Percentiles rank a stretch among this genome's conserved stretches.
Conservation (phyloP, 768 basidiomycete species). For the Xerocomus brunneocitrinus region DNA sequence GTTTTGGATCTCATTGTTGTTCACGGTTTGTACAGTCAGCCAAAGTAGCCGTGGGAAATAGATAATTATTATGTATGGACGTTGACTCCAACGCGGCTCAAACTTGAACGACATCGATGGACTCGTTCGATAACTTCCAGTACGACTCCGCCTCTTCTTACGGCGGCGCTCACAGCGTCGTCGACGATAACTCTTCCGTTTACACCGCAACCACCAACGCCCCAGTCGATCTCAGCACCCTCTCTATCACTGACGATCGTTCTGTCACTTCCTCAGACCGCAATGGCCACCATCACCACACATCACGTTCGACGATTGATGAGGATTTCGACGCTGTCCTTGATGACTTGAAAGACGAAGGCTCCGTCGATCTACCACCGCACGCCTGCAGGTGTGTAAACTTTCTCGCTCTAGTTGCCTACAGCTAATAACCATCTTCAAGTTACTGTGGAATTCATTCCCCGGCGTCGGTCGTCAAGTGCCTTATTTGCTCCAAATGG, state of each 20-base stretch:
- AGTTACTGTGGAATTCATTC: constrained; percentile 99
- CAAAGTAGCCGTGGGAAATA: constrained; percentile 24
- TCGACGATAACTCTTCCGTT: constrained; percentile 78
- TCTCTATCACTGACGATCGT: constrained; percentile 64
- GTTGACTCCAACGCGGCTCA: neutral
- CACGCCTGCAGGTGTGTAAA: constrained; percentile 89
- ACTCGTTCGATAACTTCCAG: constrained; percentile 82
- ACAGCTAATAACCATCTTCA: constrained; percentile 7
- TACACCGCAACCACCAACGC: constrained; percentile 68
- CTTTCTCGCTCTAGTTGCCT: constrained; percentile 1
- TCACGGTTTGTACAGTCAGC: neutral
- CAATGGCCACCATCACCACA: constrained; percentile 34
- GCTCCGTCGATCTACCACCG: constrained; percentile 71
- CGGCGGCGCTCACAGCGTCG: constrained; percentile 59
- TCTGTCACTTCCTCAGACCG: constrained; percentile 37
- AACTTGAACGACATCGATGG: constrained; percentile 45
- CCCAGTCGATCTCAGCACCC: constrained; percentile 58
- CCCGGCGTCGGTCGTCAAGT: constrained; percentile 95
- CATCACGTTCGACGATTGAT: constrained; percentile 43
- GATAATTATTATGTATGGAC: constrained; percentile 13
- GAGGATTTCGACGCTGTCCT: constrained; percentile 89
- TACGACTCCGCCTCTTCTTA: constrained; percentile 82
- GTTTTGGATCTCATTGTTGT: constrained; percentile 6
- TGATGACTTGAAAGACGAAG: constrained; percentile 84
- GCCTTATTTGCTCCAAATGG: constrained; percentile 88